phyloP scores from a whole-genome alignment of 129 eudicot genomes.

The Flaveria bidentis region DNA sequence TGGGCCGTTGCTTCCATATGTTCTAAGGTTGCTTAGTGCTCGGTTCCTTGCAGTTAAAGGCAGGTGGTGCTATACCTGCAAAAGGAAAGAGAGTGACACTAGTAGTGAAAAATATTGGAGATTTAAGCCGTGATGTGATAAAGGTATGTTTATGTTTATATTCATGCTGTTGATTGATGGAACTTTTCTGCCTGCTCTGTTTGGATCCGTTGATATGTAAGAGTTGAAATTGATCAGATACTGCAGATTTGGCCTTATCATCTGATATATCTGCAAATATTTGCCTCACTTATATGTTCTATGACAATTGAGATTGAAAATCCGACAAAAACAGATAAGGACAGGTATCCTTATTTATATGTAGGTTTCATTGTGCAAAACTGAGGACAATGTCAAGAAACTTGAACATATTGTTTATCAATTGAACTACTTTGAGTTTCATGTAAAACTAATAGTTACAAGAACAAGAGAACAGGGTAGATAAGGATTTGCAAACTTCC shows the following conservation, averaged over 20 bases:
- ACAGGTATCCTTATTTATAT: too few relatives aligned
- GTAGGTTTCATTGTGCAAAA: too few relatives aligned
- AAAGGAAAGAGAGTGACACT: slow-evolving; percentile 72
- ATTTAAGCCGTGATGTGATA: slow-evolving; percentile 82
- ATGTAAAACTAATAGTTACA: too few relatives aligned
- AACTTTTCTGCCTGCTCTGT: background rate
- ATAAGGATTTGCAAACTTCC: too few relatives aligned
- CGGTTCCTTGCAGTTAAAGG: slow-evolving; percentile 60
- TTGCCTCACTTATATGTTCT: too few relatives aligned
- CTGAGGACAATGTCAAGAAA: too few relatives aligned
- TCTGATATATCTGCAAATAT: background rate
- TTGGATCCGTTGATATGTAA: slow-evolving; percentile 8
- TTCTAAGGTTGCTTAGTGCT: slow-evolving; percentile 9
- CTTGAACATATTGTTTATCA: too few relatives aligned
- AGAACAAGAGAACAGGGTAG: too few relatives aligned
- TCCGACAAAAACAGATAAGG: too few relatives aligned
- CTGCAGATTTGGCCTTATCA: slow-evolving; percentile 1
- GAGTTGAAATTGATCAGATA: background rate
- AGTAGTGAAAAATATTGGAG: slow-evolving; percentile 53
- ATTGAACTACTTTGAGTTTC: too few relatives aligned
- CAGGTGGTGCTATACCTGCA: slow-evolving; percentile 77
- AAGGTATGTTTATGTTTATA: slow-evolving; percentile 46
- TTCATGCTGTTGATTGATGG: background rate
- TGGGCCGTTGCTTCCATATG: background rate
- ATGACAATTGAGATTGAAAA: too few relatives aligned